Evolutionary conservation across 202 grass and related monocot species (phyloP).

Genomic region (Hordeum pubiflorum): DNA sequence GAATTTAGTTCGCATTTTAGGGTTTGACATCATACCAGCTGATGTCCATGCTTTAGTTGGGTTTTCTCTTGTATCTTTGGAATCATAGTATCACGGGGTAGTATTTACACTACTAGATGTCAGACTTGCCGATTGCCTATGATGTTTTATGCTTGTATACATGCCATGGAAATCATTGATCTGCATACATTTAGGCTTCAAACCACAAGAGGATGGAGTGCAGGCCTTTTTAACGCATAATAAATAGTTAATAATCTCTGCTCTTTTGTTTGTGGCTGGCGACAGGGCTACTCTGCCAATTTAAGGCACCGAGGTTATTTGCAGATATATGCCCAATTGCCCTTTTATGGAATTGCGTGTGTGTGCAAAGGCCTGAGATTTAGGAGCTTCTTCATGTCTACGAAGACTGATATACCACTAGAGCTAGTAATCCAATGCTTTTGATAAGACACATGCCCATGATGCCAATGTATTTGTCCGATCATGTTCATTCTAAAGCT

Average conservation of each 20-base stretch:
- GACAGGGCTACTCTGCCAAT: background rate
- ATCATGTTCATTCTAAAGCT: background rate
- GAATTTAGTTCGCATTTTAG: background rate
- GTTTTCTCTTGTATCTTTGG: background rate
- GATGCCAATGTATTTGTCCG: background rate
- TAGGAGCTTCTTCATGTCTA: background rate
- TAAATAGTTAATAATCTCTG: background rate
- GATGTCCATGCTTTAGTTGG: background rate
- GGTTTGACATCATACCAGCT: background rate
- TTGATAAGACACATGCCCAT: background rate
- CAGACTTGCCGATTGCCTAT: background rate
- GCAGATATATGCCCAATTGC: background rate
- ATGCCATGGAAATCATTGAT: background rate
- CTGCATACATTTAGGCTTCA: background rate
- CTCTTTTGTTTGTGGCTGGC: background rate
- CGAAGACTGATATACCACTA: background rate
- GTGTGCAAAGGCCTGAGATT: background rate
- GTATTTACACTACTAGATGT: background rate
- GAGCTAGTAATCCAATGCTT: background rate
- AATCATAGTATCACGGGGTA: background rate
- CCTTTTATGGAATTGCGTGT: background rate
- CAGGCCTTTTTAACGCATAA: background rate
- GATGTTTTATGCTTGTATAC: background rate
- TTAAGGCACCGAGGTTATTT: background rate
- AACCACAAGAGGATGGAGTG: too few relatives aligned